phyloP scores from a whole-genome alignment of 2,329 filamentous ascomycete genomes.

The Laburnicola sp. region DNA sequence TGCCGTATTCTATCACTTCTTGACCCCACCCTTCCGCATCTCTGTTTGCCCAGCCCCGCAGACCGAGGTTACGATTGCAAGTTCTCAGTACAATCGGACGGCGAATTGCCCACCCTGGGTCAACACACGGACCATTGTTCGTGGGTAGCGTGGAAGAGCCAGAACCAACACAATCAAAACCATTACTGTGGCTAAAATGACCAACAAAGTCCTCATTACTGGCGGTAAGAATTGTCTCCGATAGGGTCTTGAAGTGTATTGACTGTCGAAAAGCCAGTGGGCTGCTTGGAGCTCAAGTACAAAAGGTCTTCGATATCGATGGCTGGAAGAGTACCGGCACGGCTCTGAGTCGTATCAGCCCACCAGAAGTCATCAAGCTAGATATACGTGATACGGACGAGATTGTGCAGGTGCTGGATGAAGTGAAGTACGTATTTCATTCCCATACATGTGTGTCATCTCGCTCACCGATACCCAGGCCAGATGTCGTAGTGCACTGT shows the following conservation, averaged over 20 bases:
- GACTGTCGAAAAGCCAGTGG: conserved; percentile 61
- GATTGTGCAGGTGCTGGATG: conserved; percentile 53
- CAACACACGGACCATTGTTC: conserved; percentile 2
- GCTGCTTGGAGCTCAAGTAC: conserved; percentile 77
- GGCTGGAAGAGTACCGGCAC: conserved; percentile 58
- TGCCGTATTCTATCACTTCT: no score
- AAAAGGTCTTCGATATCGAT: conserved; percentile 67
- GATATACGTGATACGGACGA: conserved; percentile 54
- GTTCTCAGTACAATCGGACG: no score
- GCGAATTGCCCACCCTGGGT: no score
- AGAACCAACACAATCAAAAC: no score
- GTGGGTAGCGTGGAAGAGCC: no score
- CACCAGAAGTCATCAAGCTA: conserved; percentile 63
- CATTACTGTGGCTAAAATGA: conserved; percentile 15
- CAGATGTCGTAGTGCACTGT: conserved; percentile 82
- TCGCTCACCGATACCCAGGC: conserved; percentile 47
- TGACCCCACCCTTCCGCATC: no score
- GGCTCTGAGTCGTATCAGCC: conserved; percentile 71
- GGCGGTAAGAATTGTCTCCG: no score
- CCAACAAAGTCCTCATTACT: no score
- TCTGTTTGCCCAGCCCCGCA: no score
- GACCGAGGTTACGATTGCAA: no score
- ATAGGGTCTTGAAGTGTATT: conserved; percentile 6
- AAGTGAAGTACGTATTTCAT: conserved; percentile 52
- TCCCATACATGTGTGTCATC: background rate